These are phyloP conservation scores for Cicer yamashitae DNA, from an alignment of 306 rosid genomes.

Conservation along the genomic window DNA sequence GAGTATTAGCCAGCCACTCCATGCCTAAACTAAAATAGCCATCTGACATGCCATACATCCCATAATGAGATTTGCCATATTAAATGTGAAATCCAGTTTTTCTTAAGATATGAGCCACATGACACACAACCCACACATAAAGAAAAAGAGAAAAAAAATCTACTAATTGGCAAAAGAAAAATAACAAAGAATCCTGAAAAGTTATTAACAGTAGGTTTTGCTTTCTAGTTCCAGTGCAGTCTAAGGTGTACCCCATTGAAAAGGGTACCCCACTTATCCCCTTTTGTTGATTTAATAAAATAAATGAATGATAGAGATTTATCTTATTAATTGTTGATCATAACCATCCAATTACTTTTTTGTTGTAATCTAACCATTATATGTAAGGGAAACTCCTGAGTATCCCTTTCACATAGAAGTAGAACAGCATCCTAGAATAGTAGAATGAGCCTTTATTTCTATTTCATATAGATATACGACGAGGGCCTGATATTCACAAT, in stretches of 20 bases:
- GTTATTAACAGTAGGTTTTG: constrained; percentile 15
- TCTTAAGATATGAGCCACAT: not conserved
- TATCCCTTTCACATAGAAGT: too few species aligned
- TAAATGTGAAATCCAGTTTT: not conserved
- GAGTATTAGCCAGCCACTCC: not conserved
- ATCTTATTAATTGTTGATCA: too few species aligned
- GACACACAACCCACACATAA: not conserved
- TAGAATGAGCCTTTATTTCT: too few species aligned
- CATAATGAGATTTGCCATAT: constrained; percentile 3
- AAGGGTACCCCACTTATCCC: not conserved
- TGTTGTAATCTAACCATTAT: too few species aligned
- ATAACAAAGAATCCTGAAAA: not conserved
- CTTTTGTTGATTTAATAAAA: too few species aligned
- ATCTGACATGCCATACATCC: constrained; percentile 8
- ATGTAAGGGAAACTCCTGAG: too few species aligned
- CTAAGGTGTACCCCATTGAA: too few species aligned
- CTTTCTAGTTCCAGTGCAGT: not conserved
- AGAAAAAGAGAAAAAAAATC: not conserved
- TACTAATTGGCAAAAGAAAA: not conserved
- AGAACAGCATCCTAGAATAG: too few species aligned
- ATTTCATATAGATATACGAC: constrained; percentile 1
- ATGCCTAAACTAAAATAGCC: constrained; percentile 12
- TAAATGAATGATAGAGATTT: not conserved
- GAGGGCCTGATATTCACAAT: not conserved
- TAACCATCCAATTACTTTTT: too few species aligned